Evolutionary conservation across 2,329 filamentous ascomycete genomes (phyloP).

Genomic region (Fusarium praegraminearum): DNA sequence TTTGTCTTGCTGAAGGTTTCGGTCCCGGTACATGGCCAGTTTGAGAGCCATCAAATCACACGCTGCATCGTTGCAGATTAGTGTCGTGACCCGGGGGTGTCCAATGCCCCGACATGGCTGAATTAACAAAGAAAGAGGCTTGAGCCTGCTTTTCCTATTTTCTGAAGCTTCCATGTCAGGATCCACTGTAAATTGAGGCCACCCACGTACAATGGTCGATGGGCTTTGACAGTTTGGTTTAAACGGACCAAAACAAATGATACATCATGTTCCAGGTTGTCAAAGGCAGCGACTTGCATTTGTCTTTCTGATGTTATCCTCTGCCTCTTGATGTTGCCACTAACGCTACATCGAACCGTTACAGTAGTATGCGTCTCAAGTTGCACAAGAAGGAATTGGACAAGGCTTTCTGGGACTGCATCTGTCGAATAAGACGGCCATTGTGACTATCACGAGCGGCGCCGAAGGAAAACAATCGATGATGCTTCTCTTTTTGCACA

Average conservation of each 20-base stretch:
- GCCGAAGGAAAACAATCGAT: not conserved
- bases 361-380: not conserved
- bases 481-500: not conserved
- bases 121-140: not conserved
- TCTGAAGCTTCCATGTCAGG: not conserved
- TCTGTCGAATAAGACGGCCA: not conserved
- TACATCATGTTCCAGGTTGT: constrained; percentile 2
- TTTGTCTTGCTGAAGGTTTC: not conserved
- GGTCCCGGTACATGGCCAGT: not conserved
- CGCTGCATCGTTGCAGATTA: not conserved
- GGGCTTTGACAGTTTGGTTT: not conserved
- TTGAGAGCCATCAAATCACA: not conserved
- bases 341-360: not conserved
- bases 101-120: too few species aligned
- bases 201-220: not conserved
- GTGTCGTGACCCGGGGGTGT: not conserved
- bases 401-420: not conserved
- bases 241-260: not conserved
- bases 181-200: not conserved
- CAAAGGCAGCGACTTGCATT: not conserved
- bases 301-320: not conserved
- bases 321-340: not conserved
- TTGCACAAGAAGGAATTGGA: not conserved
- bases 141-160: not conserved
- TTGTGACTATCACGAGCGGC: not conserved